These are phyloP conservation scores for Alternaria metachromatica DNA, from an alignment of 2,329 filamentous ascomycete genomes.

Conservation along the genomic window DNA sequence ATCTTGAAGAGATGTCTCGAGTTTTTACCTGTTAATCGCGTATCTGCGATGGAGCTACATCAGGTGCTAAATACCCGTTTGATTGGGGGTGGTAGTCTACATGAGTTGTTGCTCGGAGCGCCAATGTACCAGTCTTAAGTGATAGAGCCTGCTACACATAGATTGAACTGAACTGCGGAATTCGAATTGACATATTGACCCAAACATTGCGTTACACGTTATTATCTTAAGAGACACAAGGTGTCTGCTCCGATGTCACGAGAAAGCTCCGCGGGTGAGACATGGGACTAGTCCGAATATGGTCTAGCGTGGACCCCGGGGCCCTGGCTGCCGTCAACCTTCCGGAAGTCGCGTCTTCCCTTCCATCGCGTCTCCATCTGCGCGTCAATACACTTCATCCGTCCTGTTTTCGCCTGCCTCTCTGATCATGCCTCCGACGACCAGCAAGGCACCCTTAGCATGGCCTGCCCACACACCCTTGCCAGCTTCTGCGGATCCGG, in stretches of 20 bases:
- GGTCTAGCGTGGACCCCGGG: neutral
- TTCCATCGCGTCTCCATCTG: neutral
- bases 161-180: rapidly evolving
- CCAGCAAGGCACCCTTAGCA: rapidly evolving
- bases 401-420: neutral
- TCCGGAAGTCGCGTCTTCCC: neutral
- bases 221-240: neutral
- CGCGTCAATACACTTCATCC: neutral
- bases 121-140: neutral
- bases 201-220: neutral
- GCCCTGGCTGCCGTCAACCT: neutral
- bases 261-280: neutral
- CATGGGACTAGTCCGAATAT: neutral
- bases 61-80: neutral
- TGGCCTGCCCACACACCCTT: neutral
- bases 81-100: neutral
- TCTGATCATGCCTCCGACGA: neutral
- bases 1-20: neutral
- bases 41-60: neutral
- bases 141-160: rapidly evolving
- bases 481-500: too few species aligned
- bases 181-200: neutral
- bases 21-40: rapidly evolving
- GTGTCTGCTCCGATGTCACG: neutral
- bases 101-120: neutral